Conservation (phyloP, 306 rosid species). For the Malus sieversii region DNA sequence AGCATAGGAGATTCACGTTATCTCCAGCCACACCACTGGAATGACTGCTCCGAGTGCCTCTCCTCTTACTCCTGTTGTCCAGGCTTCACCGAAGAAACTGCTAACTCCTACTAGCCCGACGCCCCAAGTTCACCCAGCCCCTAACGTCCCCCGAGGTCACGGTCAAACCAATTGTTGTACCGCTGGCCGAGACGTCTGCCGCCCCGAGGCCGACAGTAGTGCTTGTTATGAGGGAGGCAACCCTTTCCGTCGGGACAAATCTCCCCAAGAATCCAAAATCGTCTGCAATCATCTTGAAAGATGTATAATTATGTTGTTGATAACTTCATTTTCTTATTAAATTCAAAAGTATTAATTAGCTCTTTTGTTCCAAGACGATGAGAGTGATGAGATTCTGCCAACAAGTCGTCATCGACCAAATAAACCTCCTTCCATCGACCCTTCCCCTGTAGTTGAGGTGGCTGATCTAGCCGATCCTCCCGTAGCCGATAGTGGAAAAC, state of each 20-base stretch:
- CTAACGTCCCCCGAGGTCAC: rapidly evolving
- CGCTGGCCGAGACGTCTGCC: rapidly evolving
- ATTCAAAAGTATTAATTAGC: too few species aligned
- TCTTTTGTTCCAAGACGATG: too few species aligned
- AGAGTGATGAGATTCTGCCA: rapidly evolving
- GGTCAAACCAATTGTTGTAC: too few species aligned
- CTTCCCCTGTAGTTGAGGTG: too few species aligned
- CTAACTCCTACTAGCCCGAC: rapidly evolving
- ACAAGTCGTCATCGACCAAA: rapidly evolving
- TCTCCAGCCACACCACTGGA: rapidly evolving
- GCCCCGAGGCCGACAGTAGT: too few species aligned
- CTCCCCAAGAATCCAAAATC: too few species aligned
- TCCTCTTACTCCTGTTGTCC: rapidly evolving
- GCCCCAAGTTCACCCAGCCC: too few species aligned
- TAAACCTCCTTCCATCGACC: too few species aligned
- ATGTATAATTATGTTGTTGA: too few species aligned
- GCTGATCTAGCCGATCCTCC: too few species aligned
- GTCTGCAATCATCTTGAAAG: too few species aligned
- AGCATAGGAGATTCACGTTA: too few species aligned
- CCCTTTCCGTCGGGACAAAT: rapidly evolving
- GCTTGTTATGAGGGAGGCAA: rapidly evolving
- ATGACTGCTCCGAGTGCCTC: rapidly evolving
- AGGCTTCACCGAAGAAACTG: rapidly evolving
- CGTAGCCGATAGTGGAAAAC: rapidly evolving
- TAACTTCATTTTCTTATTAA: rapidly evolving